Evolutionary conservation across 805 yeast genomes (phyloP).

Genomic region (Ascoidea asiatica): DNA sequence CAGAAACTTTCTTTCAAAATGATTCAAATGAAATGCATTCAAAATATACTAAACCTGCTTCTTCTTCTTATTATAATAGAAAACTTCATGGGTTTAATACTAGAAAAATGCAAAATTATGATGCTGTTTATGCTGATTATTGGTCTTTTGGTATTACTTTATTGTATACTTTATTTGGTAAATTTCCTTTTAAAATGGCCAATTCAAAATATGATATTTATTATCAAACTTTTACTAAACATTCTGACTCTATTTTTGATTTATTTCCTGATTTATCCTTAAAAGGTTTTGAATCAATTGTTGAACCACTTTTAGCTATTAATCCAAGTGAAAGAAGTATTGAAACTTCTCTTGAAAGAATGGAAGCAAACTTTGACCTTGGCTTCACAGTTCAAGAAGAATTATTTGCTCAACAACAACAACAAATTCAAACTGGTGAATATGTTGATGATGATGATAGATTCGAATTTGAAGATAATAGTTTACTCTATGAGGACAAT

Average conservation of each 20-base stretch:
- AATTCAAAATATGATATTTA: conserved; percentile 55
- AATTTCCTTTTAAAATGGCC: conserved; percentile 67
- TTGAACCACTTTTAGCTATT: conserved; percentile 51
- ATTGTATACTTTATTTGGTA: conserved; percentile 67
- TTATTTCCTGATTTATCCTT: conserved; percentile 62
- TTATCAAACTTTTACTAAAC: conserved; percentile 52
- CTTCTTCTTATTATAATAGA: neutral
- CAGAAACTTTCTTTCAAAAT: conserved; percentile 58
- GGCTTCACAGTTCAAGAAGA: conserved; percentile 63
- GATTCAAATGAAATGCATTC: conserved; percentile 16
- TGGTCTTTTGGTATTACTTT: conserved; percentile 84
- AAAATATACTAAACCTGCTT: neutral
- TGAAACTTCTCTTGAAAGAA: conserved; percentile 33
- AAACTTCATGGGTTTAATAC: neutral
- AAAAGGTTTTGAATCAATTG: conserved; percentile 55
- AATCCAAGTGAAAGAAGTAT: conserved; percentile 42
- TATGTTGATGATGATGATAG: neutral
- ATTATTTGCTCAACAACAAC: conserved; percentile 2
- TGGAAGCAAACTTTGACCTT: conserved; percentile 22
- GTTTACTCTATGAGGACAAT: neutral
- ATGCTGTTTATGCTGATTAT: conserved; percentile 65
- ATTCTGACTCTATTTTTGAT: conserved; percentile 60
- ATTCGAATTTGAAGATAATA: neutral
- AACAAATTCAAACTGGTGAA: neutral
- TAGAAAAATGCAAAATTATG: conserved; percentile 25